phyloP scores from a whole-genome alignment of 1,284 basidiomycete species.

The Schizophyllum commune region DNA sequence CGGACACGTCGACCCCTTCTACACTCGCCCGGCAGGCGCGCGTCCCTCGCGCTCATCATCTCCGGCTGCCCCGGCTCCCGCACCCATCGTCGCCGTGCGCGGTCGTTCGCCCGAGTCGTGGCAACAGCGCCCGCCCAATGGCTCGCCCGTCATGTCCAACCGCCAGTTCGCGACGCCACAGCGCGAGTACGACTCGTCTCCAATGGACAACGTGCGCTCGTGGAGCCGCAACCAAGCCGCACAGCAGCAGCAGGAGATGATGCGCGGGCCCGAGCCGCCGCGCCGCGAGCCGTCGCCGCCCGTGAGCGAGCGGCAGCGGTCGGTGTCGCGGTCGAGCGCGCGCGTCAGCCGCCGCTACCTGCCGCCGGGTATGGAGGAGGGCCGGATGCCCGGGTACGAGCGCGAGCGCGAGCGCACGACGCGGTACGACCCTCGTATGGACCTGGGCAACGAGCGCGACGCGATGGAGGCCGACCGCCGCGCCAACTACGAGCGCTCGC shows the following conservation, averaged over 20 bases:
- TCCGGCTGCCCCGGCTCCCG: neutral
- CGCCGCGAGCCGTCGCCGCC: conserved; percentile 18
- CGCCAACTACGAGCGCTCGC: neutral
- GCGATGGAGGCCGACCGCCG: conserved; percentile 10
- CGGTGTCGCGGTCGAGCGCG: neutral
- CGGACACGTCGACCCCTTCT: neutral
- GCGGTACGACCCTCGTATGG: conserved; percentile 13
- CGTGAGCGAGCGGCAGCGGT: neutral
- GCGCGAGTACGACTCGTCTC: neutral
- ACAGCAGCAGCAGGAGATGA: conserved; percentile 2
- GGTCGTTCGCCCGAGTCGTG: neutral
- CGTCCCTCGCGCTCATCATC: neutral
- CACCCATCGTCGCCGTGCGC: neutral
- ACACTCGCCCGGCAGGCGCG: neutral
- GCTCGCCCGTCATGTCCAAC: neutral
- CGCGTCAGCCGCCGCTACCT: too few relatives aligned
- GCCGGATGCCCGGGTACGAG: conserved; percentile 14
- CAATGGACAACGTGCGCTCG: neutral
- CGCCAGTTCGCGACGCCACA: neutral
- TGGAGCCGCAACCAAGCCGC: neutral
- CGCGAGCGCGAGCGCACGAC: conserved; percentile 28
- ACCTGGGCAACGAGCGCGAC: conserved; percentile 30
- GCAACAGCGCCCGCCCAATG: neutral
- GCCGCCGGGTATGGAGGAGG: too few relatives aligned
- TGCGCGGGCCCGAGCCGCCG: conserved; percentile 15